phyloP scores from a whole-genome alignment of 2,329 filamentous ascomycete genomes.

The Alternaria brassicae region DNA sequence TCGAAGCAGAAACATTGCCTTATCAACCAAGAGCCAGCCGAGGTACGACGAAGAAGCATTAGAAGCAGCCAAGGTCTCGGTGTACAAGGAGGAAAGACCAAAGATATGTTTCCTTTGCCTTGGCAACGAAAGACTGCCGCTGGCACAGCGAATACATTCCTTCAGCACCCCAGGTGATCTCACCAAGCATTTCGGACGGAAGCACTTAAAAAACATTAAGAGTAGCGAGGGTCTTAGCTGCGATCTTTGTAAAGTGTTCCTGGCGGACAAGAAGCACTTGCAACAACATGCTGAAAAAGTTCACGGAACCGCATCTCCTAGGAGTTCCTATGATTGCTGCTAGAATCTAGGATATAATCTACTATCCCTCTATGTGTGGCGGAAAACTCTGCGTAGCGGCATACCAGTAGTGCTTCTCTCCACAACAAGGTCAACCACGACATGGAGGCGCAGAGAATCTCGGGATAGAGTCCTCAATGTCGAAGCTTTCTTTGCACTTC shows the following conservation, averaged over 20 bases:
- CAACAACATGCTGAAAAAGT: conserved; percentile 9
- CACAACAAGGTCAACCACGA: too few species aligned
- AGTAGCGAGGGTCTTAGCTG: conserved; percentile 1
- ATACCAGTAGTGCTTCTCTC: too few species aligned
- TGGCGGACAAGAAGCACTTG: conserved; percentile 12
- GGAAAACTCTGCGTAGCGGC: too few species aligned
- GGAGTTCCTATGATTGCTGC: too few species aligned
- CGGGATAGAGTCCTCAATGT: too few species aligned
- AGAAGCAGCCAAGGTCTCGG: conserved; percentile 16
- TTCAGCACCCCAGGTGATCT: conserved; percentile 21
- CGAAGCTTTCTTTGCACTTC: too few species aligned
- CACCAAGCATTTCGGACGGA: conserved; percentile 22
- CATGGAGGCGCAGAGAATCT: too few species aligned
- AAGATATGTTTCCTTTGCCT: conserved; percentile 25
- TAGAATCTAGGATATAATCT: too few species aligned
- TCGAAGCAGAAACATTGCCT: neutral
- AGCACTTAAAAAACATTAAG: conserved; percentile 17
- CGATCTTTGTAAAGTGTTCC: conserved; percentile 12
- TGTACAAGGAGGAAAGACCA: conserved; percentile 23
- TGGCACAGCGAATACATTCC: conserved; percentile 9
- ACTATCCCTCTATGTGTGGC: too few species aligned
- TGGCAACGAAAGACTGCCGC: too few species aligned
- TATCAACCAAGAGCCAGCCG: conserved; percentile 13
- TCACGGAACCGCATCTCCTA: too few species aligned
- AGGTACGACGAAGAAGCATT: conserved; percentile 15